Evolutionary conservation across 1,284 basidiomycete species (phyloP), one percentile per base, ranked within the genome.

Genomic region (Rhodofomes roseus): DNA sequence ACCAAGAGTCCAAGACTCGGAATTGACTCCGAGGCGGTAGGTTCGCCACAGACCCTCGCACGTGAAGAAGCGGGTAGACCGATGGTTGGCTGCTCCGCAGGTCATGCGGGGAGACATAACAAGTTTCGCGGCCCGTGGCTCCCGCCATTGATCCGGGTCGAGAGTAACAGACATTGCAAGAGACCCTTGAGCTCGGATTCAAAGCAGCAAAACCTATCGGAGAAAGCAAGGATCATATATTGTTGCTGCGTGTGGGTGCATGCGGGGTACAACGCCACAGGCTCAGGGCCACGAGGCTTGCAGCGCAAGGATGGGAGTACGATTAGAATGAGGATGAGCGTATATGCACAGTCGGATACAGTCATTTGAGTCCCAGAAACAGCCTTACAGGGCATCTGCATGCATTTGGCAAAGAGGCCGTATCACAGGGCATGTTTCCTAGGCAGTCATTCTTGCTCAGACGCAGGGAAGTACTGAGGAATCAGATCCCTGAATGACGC

Each of bases 401-500:
- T 4, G 31, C 4, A 34, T 34, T 34, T 34, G 31, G 31, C 31
- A 4, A 4, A 34, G 4, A 34, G 31, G 11, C 31, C 5, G 11
- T 11, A 34, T 34, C 37, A 39, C 5, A 39, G 37, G 37, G 16
- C 37, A 39, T 39, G 37, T 18, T 39, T 29, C 22, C 46, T 44
- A 48, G 25, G 46, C 46, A 29, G 6, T n/a, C 16, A n/a, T 34
- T 22, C 27, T 29, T 16, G 16, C 16, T 57, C 16, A 54, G 72
- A 73, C 22, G 8, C 11, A 29, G 85, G 85, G 67, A 90, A 90
- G 71, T 87, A 88, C 59, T 82, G 74, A 2, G 87, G 85, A 39
- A 88, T 73, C 20, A 88, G 75, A 14, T 75, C 63, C 68, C 86
- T 89, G 62, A 40, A n/a, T 27, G 54, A 63, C n/a, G n/a, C 4